Evolutionary conservation across 1,284 basidiomycete species (phyloP), one percentile per base, ranked within the genome.

Genomic region (Irpex sp.): DNA sequence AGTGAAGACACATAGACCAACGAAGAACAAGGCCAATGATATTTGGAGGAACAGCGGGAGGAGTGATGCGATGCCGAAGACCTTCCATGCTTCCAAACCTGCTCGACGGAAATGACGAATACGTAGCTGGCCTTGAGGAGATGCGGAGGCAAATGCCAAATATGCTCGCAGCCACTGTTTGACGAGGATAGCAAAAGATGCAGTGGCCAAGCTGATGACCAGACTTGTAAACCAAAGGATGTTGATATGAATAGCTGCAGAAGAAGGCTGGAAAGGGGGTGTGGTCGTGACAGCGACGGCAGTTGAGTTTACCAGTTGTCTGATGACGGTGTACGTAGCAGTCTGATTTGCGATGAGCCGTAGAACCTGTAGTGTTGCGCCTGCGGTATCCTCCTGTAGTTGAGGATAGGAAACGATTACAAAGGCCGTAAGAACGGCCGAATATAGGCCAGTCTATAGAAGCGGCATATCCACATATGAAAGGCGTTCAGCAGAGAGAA

Each of bases 91-190:
- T 1, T 65, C 20, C 2, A 72, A 56, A 1, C 70, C 67, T 5
- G 63, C 18, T 18, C 44, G 67, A 6, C 71, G 71, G 27, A 70
- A 71, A 5, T 71, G 67, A 1, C 67, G 63, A 27, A 69, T 38
- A 6, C 70, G 70, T 4, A 63, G 67, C 13, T 43, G 49, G 2
- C 68, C 67, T 10, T 63, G 59, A 2, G 70, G 67, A 0, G 67
- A 66, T n/a, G 44, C 22, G 6, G 63, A n/a, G 15, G 67, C 20
- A 10, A 60, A 68, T 4, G 10, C 22, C 38, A 42, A 1, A 10
- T 42, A 42, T 9, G 67, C 45, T 5, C 70, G 58, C n/a, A 75
- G 69, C 74, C 74, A 75, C 60, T 75, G 74, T 32, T 72, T 75
- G 43, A 72, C 69, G n/a, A 69, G 67, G 24, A 75, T 73, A 9